phyloP scores from a whole-genome alignment of 441 rosid genomes.

The Raphanus hybrid region DNA sequence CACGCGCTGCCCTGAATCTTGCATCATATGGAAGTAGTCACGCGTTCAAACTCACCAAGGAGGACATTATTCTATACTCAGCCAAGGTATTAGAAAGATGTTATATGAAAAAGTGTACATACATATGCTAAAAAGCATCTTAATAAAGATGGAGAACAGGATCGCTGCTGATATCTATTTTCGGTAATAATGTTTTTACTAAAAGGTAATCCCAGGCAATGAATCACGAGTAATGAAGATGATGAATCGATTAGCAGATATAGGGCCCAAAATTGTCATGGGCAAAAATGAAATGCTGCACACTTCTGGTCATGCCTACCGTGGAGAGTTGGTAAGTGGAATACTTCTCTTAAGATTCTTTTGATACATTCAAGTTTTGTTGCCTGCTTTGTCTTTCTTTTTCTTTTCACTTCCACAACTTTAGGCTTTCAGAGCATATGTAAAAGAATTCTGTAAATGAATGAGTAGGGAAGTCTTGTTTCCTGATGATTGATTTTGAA shows the following conservation, averaged over 20 bases:
- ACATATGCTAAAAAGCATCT: not conserved
- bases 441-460: not conserved
- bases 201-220: slow-evolving; percentile 95
- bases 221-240: slow-evolving; percentile 97
- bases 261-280: slow-evolving; percentile 88
- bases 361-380: slow-evolving; percentile 11
- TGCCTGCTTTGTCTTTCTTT: slow-evolving; percentile 3
- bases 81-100: slow-evolving; percentile 68
- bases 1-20: slow-evolving; percentile 95
- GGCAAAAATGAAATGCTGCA: slow-evolving; percentile 87
- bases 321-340: slow-evolving; percentile 81
- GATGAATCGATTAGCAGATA: slow-evolving; percentile 92
- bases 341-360: not conserved
- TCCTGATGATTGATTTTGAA: slow-evolving; percentile 4
- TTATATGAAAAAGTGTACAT: not conserved
- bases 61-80: slow-evolving; percentile 85
- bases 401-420: not conserved
- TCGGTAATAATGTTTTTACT: slow-evolving; percentile 23
- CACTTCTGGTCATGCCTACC: slow-evolving; percentile 97
- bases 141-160: not conserved
- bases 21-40: slow-evolving; percentile 95
- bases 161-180: slow-evolving; percentile 17
- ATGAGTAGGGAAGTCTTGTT: not conserved
- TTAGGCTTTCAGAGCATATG: not conserved
- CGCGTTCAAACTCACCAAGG: slow-evolving; percentile 82